Evolutionary conservation across 768 basidiomycete species (phyloP).

Genomic region (Phlebiopsis gigantea): DNA sequence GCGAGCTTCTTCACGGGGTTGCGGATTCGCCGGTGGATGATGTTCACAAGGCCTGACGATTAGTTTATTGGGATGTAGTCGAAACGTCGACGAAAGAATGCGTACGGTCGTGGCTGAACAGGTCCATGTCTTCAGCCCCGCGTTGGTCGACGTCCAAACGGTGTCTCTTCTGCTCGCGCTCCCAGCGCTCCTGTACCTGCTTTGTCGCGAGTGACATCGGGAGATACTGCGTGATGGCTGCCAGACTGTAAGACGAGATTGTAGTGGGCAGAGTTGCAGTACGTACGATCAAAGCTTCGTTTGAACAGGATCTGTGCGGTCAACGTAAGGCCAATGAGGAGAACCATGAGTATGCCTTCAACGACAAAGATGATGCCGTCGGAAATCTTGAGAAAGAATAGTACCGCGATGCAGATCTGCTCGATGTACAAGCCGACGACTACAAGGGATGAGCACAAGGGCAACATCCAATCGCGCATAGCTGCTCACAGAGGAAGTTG

Average conservation of each 20-base stretch:
- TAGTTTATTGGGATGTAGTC: background rate
- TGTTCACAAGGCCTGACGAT: conserved; percentile 6
- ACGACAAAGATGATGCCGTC: conserved; percentile 33
- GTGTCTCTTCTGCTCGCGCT: conserved; percentile 22
- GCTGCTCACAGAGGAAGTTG: conserved; percentile 41
- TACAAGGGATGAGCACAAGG: conserved; percentile 16
- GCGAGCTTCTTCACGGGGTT: conserved; percentile 9
- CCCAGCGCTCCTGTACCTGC: conserved; percentile 42
- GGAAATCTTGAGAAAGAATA: conserved; percentile 59
- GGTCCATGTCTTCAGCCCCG: conserved; percentile 16
- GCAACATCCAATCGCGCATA: background rate
- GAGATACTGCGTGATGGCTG: conserved; percentile 48
- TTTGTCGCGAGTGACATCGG: conserved; percentile 63
- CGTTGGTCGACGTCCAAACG: background rate
- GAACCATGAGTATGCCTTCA: conserved; percentile 50
- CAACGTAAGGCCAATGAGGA: conserved; percentile 50
- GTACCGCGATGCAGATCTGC: conserved; percentile 56
- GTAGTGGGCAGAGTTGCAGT: background rate
- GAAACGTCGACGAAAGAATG: background rate
- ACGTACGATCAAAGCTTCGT: conserved; percentile 38
- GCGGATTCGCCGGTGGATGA: conserved; percentile 10
- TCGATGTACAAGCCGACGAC: conserved; percentile 70
- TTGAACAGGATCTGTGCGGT: conserved; percentile 34
- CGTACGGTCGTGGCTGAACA: conserved; percentile 23
- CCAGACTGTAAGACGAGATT: background rate